Conservation (phyloP, 2,329 filamentous ascomycete species). For the Grosmannia huntii region DNA sequence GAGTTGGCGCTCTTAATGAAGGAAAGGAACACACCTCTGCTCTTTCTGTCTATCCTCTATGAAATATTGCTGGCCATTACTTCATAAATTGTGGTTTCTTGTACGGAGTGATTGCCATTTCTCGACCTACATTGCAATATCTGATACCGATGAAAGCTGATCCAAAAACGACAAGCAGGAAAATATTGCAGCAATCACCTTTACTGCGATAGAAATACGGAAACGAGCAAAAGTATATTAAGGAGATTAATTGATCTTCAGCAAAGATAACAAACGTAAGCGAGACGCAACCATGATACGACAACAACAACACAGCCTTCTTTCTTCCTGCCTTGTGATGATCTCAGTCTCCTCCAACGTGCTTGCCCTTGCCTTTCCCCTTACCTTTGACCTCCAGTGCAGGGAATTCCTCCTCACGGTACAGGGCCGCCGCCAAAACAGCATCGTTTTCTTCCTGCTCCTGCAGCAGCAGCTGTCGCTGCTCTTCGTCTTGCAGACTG, state of each 20-base stretch:
- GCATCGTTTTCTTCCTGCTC: conserved; percentile 9
- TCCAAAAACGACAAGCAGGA: too few species aligned
- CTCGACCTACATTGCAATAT: too few species aligned
- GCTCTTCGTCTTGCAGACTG: conserved; percentile 43
- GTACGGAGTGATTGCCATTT: too few species aligned
- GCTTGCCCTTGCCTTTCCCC: conserved; percentile 15
- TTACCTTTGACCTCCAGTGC: conserved; percentile 19
- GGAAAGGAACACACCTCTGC: too few species aligned
- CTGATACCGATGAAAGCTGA: too few species aligned
- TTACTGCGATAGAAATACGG: background rate
- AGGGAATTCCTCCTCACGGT: conserved; percentile 18
- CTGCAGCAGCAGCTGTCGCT: conserved; percentile 14
- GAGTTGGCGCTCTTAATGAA: too few species aligned
- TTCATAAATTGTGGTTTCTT: too few species aligned
- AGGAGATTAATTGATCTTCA: background rate
- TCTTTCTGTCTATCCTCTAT: too few species aligned
- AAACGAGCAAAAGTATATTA: background rate
- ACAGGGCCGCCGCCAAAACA: conserved; percentile 11
- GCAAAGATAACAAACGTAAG: background rate
- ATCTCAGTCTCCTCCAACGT: background rate
- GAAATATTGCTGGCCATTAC: too few species aligned
- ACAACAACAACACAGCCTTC: background rate
- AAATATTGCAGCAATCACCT: background rate
- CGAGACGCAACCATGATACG: background rate
- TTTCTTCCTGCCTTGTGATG: background rate